Conservation (phyloP, 1,284 basidiomycete species). For the Cutaneotrichosporon sp. region DNA sequence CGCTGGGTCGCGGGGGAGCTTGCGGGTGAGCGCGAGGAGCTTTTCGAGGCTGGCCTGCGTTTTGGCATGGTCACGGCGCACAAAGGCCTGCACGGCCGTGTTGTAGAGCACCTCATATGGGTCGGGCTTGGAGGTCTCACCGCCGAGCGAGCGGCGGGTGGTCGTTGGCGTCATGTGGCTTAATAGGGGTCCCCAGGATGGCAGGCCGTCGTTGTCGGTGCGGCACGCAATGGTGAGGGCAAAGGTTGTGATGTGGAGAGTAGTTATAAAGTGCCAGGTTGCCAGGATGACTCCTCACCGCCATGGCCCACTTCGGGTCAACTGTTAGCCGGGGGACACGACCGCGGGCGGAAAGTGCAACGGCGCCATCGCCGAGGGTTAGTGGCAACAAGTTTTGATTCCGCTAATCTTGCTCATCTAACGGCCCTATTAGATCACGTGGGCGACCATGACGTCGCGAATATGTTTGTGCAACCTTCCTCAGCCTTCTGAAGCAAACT, state of each 20-base stretch:
- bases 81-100: conserved; percentile 49
- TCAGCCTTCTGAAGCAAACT: conserved; percentile 14
- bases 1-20: conserved; percentile 17
- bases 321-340: background rate
- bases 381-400: background rate
- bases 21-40: conserved; percentile 28
- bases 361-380: background rate
- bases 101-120: conserved; percentile 46
- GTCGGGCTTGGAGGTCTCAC: conserved; percentile 16
- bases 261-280: background rate
- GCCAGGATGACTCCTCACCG: background rate
- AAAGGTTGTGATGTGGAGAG: background rate
- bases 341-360: background rate
- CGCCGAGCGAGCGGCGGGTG: background rate
- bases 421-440: background rate
- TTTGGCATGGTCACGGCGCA: conserved; percentile 47
- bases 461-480: conserved; percentile 16
- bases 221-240: conserved; percentile 8
- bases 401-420: conserved; percentile 1
- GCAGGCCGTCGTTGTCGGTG: conserved; percentile 21
- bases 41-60: conserved; percentile 38
- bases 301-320: conserved; percentile 2
- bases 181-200: conserved; percentile 22
- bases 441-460: conserved; percentile 29
- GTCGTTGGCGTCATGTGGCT: conserved; percentile 16